Evolutionary conservation across 2,329 filamentous ascomycete genomes (phyloP).

Genomic region (Dothistroma pini): DNA sequence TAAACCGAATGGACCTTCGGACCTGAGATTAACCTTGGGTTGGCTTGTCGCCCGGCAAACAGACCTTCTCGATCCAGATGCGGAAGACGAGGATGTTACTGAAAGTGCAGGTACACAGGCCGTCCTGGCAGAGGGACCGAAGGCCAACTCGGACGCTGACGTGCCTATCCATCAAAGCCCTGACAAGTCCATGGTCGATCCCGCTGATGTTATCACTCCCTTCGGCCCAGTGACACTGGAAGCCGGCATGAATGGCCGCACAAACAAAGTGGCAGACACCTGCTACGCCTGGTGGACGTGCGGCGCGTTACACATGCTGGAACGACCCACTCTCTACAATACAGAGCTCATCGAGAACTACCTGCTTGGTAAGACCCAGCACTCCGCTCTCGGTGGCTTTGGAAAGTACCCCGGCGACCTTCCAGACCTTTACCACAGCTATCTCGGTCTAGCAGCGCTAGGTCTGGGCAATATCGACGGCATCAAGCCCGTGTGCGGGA

Average conservation of each 20-base stretch:
- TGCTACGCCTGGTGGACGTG: conserved; percentile 95
- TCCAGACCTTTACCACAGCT: conserved; percentile 78
- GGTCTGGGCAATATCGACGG: conserved; percentile 63
- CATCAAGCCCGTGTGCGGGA: conserved; percentile 68
- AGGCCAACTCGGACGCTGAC: not conserved
- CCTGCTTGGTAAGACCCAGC: conserved; percentile 80
- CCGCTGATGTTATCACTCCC: conserved; percentile 7
- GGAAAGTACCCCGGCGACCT: conserved; percentile 46
- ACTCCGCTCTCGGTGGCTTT: conserved; percentile 59
- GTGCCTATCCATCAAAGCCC: conserved; percentile 25
- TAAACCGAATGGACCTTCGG: conserved; percentile 32
- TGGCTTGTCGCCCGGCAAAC: conserved; percentile 51
- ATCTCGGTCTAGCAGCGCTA: conserved; percentile 78
- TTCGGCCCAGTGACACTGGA: conserved; percentile 12
- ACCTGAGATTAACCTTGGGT: conserved; percentile 39
- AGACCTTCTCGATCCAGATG: conserved; percentile 38
- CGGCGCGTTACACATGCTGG: conserved; percentile 50
- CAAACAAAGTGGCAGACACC: conserved; percentile 89
- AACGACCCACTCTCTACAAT: conserved; percentile 20
- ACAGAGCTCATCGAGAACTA: conserved; percentile 55
- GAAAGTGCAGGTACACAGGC: not conserved
- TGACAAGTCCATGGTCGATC: conserved; percentile 18
- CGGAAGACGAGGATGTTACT: conserved; percentile 8
- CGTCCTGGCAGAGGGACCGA: not conserved
- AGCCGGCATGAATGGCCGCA: conserved; percentile 81